Evolutionary conservation across 2,329 filamentous ascomycete species (phyloP).

Genomic region (Coniochaeta sp.): DNA sequence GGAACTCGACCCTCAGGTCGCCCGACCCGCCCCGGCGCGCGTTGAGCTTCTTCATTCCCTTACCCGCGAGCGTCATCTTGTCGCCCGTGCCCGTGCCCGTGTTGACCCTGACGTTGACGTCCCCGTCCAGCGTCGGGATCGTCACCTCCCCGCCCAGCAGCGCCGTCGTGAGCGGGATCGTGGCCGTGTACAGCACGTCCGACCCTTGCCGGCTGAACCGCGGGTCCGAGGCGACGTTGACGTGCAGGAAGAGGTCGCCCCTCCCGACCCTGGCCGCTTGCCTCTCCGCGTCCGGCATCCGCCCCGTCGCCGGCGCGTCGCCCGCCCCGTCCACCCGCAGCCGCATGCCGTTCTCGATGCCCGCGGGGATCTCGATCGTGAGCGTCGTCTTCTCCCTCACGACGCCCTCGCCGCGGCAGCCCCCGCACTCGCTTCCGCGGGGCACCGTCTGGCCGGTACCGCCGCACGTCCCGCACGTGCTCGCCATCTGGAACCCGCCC

Average conservation of each 20-base stretch:
- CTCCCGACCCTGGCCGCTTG: conserved; percentile 57
- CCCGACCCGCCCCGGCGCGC: conserved; percentile 61
- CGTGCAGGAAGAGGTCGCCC: conserved; percentile 87
- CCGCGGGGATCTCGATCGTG: conserved; percentile 84
- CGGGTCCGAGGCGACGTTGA: conserved; percentile 80
- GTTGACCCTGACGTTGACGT: conserved; percentile 83
- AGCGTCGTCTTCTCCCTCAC: conserved; percentile 77
- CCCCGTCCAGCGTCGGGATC: conserved; percentile 83
- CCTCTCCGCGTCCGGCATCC: conserved; percentile 50
- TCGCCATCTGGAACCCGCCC: conserved; percentile 93
- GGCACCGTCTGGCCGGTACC: conserved; percentile 73
- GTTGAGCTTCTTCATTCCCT: conserved; percentile 87
- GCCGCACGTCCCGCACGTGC: conserved; percentile 74
- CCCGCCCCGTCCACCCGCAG: conserved; percentile 79
- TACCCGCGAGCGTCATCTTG: conserved; percentile 77
- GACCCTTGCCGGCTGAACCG: conserved; percentile 84
- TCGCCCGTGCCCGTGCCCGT: conserved; percentile 92
- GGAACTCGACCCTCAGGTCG: conserved; percentile 90
- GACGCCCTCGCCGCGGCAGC: conserved; percentile 78
- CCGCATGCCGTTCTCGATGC: conserved; percentile 95
- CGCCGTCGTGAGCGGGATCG: conserved; percentile 86
- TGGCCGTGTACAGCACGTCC: conserved; percentile 88
- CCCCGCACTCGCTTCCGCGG: conserved; percentile 70
- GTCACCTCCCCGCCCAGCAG: conserved; percentile 83
- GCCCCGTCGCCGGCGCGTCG: conserved; percentile 74